Percentiles rank a stretch among this genome's conserved stretches.
Evolutionary conservation across 345 rosid genomes (phyloP).

Genomic region (Pugionium cornutum): DNA sequence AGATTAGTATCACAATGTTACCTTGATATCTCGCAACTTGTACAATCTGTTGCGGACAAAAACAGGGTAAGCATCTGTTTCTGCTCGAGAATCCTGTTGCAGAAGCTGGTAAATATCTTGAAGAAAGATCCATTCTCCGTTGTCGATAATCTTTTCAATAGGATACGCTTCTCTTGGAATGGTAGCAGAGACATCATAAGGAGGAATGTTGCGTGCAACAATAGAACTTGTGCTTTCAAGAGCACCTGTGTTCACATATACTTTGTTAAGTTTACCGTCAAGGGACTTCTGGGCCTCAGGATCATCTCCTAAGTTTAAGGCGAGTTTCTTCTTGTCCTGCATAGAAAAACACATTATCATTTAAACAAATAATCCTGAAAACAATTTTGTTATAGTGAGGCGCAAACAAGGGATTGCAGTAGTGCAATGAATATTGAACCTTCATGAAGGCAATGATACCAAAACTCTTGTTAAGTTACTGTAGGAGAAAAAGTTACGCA

Average conservation of each 20-base stretch:
- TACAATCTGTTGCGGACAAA: constrained; percentile 73
- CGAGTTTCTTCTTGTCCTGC: constrained; percentile 57
- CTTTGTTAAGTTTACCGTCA: constrained; percentile 48
- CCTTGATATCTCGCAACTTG: constrained; percentile 57
- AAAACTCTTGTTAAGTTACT: no score
- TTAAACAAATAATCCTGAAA: constrained; percentile 1
- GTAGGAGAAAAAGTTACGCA: not conserved
- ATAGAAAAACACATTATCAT: constrained; percentile 11
- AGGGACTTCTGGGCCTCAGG: constrained; percentile 50
- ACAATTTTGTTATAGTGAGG: not conserved
- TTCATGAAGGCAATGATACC: constrained; percentile 4
- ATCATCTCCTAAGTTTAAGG: constrained; percentile 52
- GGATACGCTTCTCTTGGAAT: constrained; percentile 72
- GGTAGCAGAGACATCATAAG: constrained; percentile 57
- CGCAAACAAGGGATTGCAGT: not conserved
- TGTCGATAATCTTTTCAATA: constrained; percentile 61
- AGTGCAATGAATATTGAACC: not conserved
- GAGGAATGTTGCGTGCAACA: constrained; percentile 69
- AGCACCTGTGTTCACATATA: constrained; percentile 55
- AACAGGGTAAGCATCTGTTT: constrained; percentile 49
- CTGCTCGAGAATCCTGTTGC: constrained; percentile 38
- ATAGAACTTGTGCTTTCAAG: constrained; percentile 49
- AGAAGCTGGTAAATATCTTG: constrained; percentile 53
- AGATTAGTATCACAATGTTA: constrained; percentile 35
- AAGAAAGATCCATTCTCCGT: constrained; percentile 69